These are phyloP conservation scores for Stagonosporopsis chrysanthemi DNA, from an alignment of 2,329 filamentous ascomycete species.

Conservation along the genomic window DNA sequence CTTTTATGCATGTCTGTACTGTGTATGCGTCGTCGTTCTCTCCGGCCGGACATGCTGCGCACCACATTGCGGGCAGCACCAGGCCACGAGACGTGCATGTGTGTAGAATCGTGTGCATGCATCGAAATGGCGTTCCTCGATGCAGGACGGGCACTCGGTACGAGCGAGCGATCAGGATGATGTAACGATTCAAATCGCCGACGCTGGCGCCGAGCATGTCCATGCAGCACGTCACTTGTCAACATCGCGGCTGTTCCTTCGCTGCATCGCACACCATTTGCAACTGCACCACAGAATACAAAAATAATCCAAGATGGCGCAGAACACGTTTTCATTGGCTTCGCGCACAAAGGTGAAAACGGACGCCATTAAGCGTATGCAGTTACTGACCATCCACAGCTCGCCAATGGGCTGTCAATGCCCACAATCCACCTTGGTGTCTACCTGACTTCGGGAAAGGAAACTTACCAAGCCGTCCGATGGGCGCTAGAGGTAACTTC, in stretches of 20 bases:
- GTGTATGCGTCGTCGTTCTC: slow-evolving; percentile 21
- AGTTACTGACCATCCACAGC: slow-evolving; percentile 37
- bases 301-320: slow-evolving; percentile 38
- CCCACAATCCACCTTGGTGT: slow-evolving; percentile 77
- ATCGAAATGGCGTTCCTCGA: slow-evolving; percentile 11
- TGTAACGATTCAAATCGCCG: slow-evolving; percentile 29
- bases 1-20: slow-evolving; percentile 29
- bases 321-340: slow-evolving; percentile 51
- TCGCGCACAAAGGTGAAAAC: slow-evolving; percentile 50
- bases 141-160: background rate
- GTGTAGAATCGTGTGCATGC: slow-evolving; percentile 11
- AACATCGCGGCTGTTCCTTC: slow-evolving; percentile 20
- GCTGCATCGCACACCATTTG: slow-evolving; percentile 38
- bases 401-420: slow-evolving; percentile 69
- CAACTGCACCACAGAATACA: slow-evolving; percentile 20
- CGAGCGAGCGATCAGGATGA: slow-evolving; percentile 28
- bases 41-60: slow-evolving; percentile 23
- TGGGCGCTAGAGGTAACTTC: slow-evolving; percentile 62
- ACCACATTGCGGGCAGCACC: slow-evolving; percentile 15
- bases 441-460: slow-evolving; percentile 71
- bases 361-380: background rate
- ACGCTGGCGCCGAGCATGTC: slow-evolving; percentile 36
- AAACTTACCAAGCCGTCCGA: slow-evolving; percentile 65
- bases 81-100: slow-evolving; percentile 20
- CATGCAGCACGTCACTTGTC: slow-evolving; percentile 25